A percentile compares a stretch with the other conserved stretches of the same genome.
phyloP scores from a whole-genome alignment of 768 basidiomycete genomes.

The Tricholoma saponaceum region DNA sequence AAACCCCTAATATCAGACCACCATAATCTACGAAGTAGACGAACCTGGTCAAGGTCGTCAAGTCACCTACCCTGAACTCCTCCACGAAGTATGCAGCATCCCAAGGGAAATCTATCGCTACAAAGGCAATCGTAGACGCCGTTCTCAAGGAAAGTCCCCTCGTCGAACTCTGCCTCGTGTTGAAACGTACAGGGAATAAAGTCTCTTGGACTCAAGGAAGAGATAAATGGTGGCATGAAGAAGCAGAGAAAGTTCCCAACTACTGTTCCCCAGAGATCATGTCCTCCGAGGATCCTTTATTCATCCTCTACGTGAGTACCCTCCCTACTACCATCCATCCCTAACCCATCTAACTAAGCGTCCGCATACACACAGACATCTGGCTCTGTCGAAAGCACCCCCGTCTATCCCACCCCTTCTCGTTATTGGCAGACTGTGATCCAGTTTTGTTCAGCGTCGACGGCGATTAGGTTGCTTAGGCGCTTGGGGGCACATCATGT shows the following conservation, averaged over 20 bases:
- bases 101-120: conserved; percentile 96
- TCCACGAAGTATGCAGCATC: conserved; percentile 82
- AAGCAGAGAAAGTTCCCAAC: conserved; percentile 73
- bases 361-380: conserved; percentile 66
- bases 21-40: conserved; percentile 98
- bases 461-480: conserved; percentile 87
- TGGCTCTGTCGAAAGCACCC: conserved; percentile 86
- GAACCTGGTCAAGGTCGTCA: conserved; percentile 79
- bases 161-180: conserved; percentile 89
- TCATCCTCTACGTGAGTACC: conserved; percentile 91
- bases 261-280: conserved; percentile 90
- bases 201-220: conserved; percentile 80
- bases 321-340: conserved; percentile 35
- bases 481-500: conserved; percentile 31
- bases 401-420: too few species aligned
- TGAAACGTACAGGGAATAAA: conserved; percentile 80
- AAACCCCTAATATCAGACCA: conserved; percentile 50
- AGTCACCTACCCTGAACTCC: conserved; percentile 79
- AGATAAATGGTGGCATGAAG: conserved; percentile 98
- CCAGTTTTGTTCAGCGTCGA: conserved; percentile 47
- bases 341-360: conserved; percentile 80
- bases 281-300: conserved; percentile 92
- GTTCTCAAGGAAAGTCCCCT: conserved; percentile 80
- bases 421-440: conserved; percentile 53
- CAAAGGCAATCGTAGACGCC: conserved; percentile 89